These are phyloP conservation scores for barrel medic (Medicago truncatula) DNA, from an alignment of 306 rosid genomes.

Conservation along the genomic window DNA sequence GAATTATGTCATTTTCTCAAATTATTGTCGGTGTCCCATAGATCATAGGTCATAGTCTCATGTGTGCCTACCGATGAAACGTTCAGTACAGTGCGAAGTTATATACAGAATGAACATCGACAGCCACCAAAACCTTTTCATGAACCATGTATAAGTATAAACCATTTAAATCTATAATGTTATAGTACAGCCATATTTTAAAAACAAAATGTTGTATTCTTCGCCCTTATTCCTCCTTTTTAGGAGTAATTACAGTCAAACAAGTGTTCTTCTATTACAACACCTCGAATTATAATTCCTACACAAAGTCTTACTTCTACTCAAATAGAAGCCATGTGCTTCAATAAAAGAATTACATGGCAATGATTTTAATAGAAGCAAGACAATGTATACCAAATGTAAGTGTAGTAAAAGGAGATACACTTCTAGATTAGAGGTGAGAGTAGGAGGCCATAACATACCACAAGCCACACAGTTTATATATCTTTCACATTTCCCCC, in stretches of 20 bases:
- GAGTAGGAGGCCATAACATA: not conserved
- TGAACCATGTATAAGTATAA: too few species aligned
- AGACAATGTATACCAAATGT: not conserved
- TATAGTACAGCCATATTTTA: too few species aligned
- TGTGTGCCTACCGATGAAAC: too few species aligned
- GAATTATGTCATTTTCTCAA: too few species aligned
- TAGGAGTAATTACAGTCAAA: not conserved
- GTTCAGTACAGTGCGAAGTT: too few species aligned
- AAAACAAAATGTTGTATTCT: too few species aligned
- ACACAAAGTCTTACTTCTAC: not conserved
- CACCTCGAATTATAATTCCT: not conserved
- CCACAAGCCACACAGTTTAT: not conserved
- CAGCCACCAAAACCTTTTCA: too few species aligned
- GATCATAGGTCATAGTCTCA: not conserved
- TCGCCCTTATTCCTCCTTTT: too few species aligned
- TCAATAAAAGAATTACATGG: not conserved
- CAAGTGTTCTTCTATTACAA: slow-evolving; percentile 2
- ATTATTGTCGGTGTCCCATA: too few species aligned
- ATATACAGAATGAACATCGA: too few species aligned
- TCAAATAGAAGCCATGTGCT: not conserved
- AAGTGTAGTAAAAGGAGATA: not conserved
- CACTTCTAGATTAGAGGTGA: not conserved
- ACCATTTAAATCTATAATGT: too few species aligned
- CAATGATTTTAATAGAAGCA: not conserved
- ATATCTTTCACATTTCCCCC: too few species aligned